Percentiles rank a stretch among this genome's conserved stretches.
Evolutionary conservation across 1,284 basidiomycete species (phyloP).

Genomic region (Ustilago esculenta): DNA sequence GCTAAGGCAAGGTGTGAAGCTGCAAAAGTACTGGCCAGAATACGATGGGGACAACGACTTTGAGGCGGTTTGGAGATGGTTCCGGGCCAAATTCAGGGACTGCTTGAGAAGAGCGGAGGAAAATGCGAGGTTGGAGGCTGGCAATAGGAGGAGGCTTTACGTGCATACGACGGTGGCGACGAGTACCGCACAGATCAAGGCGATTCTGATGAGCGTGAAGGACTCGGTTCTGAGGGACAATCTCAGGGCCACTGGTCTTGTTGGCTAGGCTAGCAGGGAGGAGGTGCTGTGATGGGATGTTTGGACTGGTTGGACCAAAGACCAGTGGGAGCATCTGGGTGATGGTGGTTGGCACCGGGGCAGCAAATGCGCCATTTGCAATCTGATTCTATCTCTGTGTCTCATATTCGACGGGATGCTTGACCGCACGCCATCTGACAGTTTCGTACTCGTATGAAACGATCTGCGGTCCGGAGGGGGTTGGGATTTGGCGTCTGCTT

Average conservation of each 20-base stretch:
- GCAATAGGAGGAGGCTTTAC: slow-evolving; percentile 36
- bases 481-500: too few species aligned
- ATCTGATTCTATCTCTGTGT: too few species aligned
- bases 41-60: slow-evolving; percentile 49
- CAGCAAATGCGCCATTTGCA: too few species aligned
- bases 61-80: slow-evolving; percentile 53
- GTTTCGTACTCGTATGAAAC: too few species aligned
- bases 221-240: slow-evolving; percentile 47
- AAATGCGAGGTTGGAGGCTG: slow-evolving; percentile 1
- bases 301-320: too few species aligned
- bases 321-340: too few species aligned
- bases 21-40: slow-evolving; percentile 28
- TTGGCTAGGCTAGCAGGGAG: slow-evolving; percentile 6
- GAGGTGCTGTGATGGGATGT: too few species aligned
- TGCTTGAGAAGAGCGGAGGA: slow-evolving; percentile 12
- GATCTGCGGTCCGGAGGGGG: too few species aligned
- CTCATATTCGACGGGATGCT: too few species aligned
- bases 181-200: slow-evolving; percentile 49
- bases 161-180: slow-evolving; percentile 55
- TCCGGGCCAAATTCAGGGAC: slow-evolving; percentile 39
- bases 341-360: too few species aligned
- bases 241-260: slow-evolving; percentile 30
- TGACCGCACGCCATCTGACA: too few species aligned
- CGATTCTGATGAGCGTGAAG: slow-evolving; percentile 53
- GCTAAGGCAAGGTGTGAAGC: slow-evolving; percentile 12